phyloP scores from a whole-genome alignment of 2,329 filamentous ascomycete species.

The Hypoxylon sp. region DNA sequence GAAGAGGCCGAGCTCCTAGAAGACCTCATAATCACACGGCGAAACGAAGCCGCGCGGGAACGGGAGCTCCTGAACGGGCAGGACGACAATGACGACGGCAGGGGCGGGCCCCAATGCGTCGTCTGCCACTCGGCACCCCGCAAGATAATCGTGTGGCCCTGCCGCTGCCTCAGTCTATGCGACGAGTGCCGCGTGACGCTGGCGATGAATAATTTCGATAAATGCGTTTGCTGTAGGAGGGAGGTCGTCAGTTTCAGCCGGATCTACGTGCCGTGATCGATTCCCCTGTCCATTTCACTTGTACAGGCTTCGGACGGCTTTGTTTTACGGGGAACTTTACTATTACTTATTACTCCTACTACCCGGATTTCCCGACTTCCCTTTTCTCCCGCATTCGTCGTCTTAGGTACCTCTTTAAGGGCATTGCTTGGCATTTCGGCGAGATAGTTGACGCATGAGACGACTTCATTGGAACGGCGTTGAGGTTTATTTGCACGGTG shows the following conservation, averaged over 20 bases:
- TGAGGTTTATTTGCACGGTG: constrained; percentile 1
- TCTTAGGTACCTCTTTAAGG: neutral
- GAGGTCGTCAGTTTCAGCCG: constrained; percentile 91
- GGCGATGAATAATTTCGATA: constrained; percentile 97
- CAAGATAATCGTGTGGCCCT: constrained; percentile 96
- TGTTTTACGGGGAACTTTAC: neutral
- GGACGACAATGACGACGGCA: constrained; percentile 65
- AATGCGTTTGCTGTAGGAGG: constrained; percentile 92
- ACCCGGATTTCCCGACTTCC: neutral
- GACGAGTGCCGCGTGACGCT: constrained; percentile 95
- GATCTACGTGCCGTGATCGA: constrained; percentile 82
- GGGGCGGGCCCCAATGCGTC: constrained; percentile 86
- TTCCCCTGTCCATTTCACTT: neutral
- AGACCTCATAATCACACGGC: constrained; percentile 70
- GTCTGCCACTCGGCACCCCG: constrained; percentile 90
- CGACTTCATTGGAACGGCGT: constrained; percentile 19
- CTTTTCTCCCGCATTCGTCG: constrained; percentile 9
- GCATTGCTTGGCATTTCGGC: constrained; percentile 18
- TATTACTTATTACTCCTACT: neutral
- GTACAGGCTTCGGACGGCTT: neutral
- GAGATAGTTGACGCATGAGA: constrained; percentile 5
- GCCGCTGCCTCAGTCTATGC: constrained; percentile 92
- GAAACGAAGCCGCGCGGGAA: constrained; percentile 53
- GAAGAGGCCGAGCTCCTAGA: constrained; percentile 75
- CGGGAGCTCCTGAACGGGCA: constrained; percentile 16